Percentiles rank a stretch among this genome's conserved stretches.
These are phyloP conservation scores for Neonectria sp. DNA, from an alignment of 2,329 filamentous ascomycete genomes.

Conservation along the genomic window DNA sequence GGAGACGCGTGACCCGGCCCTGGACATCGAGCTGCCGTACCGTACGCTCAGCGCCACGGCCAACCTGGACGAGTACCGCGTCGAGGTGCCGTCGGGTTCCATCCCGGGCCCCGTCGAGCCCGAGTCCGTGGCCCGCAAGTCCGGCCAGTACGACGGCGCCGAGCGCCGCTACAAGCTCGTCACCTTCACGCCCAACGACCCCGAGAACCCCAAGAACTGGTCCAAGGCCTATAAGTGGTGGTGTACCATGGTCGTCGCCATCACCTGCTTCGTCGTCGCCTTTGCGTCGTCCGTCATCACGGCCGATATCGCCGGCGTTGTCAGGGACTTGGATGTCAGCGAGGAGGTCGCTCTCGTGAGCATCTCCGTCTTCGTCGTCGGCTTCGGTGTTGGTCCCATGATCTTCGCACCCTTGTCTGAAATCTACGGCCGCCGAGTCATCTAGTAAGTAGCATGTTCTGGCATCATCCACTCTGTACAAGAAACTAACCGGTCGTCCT, in stretches of 20 bases:
- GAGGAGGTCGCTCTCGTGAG: slow-evolving; percentile 80
- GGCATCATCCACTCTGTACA: slow-evolving; percentile 14
- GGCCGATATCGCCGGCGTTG: slow-evolving; percentile 77
- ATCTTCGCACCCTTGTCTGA: slow-evolving; percentile 85
- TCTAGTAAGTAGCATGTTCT: slow-evolving; percentile 67
- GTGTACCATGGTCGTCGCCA: slow-evolving; percentile 86
- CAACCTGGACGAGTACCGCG: slow-evolving; percentile 77
- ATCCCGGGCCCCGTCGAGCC: slow-evolving; percentile 64
- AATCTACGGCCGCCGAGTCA: slow-evolving; percentile 78
- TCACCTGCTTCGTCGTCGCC: slow-evolving; percentile 82
- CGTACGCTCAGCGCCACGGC: slow-evolving; percentile 73
- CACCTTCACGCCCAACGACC: slow-evolving; percentile 78
- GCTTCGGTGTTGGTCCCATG: slow-evolving; percentile 87
- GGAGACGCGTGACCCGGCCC: slow-evolving; percentile 56
- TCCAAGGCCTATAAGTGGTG: slow-evolving; percentile 85
- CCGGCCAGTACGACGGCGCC: slow-evolving; percentile 30
- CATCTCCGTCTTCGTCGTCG: slow-evolving; percentile 84
- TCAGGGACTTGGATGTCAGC: slow-evolving; percentile 76
- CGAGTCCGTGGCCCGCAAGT: slow-evolving; percentile 42
- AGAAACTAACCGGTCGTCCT: background rate
- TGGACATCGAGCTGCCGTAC: slow-evolving; percentile 74
- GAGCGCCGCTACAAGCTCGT: slow-evolving; percentile 67
- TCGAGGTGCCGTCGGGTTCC: slow-evolving; percentile 73
- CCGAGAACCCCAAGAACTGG: slow-evolving; percentile 90
- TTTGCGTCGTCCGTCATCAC: slow-evolving; percentile 84